phyloP scores from a whole-genome alignment of 2,329 filamentous ascomycete species.

The Pseudogymnoascus sp. region DNA sequence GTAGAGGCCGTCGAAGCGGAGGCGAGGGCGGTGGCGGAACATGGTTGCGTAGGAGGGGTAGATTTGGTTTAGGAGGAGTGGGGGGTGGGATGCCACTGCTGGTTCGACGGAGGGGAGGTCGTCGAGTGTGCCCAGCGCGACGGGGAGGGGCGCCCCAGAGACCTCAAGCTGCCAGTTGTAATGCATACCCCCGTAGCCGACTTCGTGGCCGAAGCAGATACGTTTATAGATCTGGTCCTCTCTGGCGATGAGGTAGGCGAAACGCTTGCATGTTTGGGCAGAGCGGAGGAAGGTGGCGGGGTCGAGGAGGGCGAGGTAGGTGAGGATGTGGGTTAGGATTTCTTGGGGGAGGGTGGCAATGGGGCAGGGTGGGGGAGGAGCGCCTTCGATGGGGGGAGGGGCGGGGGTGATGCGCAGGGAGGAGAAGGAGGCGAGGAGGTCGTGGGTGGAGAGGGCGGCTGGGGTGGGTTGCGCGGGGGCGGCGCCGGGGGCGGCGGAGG shows the following conservation, averaged over 20 bases:
- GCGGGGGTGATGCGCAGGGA: conserved; percentile 58
- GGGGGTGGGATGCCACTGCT: background rate
- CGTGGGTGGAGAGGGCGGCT: conserved; percentile 46
- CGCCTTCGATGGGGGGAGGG: no score
- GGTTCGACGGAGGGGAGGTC: background rate
- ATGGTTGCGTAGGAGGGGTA: conserved; percentile 55
- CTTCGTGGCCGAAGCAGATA: conserved; percentile 59
- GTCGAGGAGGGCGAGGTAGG: conserved; percentile 63
- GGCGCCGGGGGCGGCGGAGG: conserved; percentile 12
- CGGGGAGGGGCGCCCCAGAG: conserved; percentile 35
- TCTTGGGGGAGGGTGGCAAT: conserved; percentile 74
- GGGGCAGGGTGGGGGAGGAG: no score
- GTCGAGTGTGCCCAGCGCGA: background rate
- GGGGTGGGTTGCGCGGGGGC: conserved; percentile 21
- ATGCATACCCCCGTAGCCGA: conserved; percentile 77
- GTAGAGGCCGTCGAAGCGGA: conserved; percentile 93
- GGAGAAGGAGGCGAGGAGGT: conserved; percentile 72
- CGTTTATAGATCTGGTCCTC: conserved; percentile 83
- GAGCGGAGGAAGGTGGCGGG: conserved; percentile 68
- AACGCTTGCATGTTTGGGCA: conserved; percentile 72
- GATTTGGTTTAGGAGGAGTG: conserved; percentile 26
- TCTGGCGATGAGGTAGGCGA: conserved; percentile 75
- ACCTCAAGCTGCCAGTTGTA: conserved; percentile 63
- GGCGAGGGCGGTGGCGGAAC: conserved; percentile 73
- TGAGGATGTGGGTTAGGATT: conserved; percentile 71